Conservation (phyloP, 2,329 filamentous ascomycete genomes). For the Fusarium sp. region DNA sequence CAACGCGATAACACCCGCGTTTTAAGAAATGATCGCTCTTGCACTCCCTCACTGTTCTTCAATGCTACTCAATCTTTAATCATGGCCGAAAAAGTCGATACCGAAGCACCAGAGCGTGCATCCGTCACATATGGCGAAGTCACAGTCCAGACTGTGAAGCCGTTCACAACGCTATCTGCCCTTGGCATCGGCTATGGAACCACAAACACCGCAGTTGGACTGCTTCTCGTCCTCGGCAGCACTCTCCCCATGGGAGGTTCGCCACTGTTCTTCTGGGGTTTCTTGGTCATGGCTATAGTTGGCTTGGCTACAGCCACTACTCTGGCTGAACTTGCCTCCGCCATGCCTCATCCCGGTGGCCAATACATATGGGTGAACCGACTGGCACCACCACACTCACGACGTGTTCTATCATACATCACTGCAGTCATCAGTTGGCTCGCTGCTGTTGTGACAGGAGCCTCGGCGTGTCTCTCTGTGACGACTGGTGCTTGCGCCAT, state of each 20-base stretch:
- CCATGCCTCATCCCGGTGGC: conserved; percentile 45
- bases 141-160: conserved; percentile 47
- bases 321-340: conserved; percentile 43
- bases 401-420: conserved; percentile 37
- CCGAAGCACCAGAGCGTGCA: neutral
- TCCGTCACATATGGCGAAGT: conserved; percentile 28
- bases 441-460: conserved; percentile 40
- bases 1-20: neutral
- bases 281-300: conserved; percentile 37
- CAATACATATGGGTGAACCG: conserved; percentile 44
- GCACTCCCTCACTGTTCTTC: neutral
- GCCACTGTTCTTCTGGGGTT: conserved; percentile 43
- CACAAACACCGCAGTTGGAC: conserved; percentile 41
- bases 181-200: conserved; percentile 43
- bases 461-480: conserved; percentile 41
- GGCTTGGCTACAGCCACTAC: conserved; percentile 42
- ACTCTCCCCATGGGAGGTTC: conserved; percentile 37
- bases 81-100: conserved; percentile 5
- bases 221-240: conserved; percentile 35
- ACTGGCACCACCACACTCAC: conserved; percentile 27
- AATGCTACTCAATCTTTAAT: neutral
- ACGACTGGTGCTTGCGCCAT: conserved; percentile 36
- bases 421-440: conserved; percentile 45
- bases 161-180: conserved; percentile 42
- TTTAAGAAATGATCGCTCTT: neutral